A percentile compares a stretch with the other conserved stretches of the same genome.
Evolutionary conservation across 345 rosid genomes (phyloP).

Genomic region (Cardamine resedifolia): DNA sequence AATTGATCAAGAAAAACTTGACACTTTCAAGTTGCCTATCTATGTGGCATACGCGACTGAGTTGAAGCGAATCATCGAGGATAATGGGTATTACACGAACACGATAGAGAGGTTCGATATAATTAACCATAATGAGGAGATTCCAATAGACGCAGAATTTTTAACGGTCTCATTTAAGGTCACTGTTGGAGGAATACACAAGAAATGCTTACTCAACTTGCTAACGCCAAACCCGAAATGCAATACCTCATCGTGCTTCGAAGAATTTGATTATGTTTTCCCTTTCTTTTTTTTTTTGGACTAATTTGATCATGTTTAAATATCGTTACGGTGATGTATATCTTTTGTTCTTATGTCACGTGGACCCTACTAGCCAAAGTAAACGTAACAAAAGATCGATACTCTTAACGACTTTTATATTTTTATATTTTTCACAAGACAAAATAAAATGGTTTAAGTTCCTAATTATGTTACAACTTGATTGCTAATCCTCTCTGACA

Average conservation of each 20-base stretch:
- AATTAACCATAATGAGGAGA: background rate
- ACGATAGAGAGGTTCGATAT: background rate
- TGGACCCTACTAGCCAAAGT: background rate
- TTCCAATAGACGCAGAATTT: background rate
- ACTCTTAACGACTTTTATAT: background rate
- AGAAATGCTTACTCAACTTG: background rate
- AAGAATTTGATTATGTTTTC: background rate
- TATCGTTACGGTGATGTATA: background rate
- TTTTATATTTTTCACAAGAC: too few species aligned
- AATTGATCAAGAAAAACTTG: too few species aligned
- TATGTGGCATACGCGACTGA: too few species aligned
- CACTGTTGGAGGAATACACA: background rate
- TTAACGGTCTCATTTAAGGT: background rate
- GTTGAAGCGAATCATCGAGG: too few species aligned
- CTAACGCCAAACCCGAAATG: background rate
- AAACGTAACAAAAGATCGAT: background rate
- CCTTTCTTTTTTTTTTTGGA: too few species aligned
- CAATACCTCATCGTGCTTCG: background rate
- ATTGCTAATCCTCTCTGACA: slow-evolving; percentile 55
- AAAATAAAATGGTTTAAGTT: too few species aligned
- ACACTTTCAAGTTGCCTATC: too few species aligned
- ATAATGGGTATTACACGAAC: too few species aligned
- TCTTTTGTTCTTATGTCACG: background rate
- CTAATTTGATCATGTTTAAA: background rate
- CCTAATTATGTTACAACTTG: slow-evolving; percentile 32